phyloP scores from a whole-genome alignment of 331 rosid genomes.

The Rosa hybrid region DNA sequence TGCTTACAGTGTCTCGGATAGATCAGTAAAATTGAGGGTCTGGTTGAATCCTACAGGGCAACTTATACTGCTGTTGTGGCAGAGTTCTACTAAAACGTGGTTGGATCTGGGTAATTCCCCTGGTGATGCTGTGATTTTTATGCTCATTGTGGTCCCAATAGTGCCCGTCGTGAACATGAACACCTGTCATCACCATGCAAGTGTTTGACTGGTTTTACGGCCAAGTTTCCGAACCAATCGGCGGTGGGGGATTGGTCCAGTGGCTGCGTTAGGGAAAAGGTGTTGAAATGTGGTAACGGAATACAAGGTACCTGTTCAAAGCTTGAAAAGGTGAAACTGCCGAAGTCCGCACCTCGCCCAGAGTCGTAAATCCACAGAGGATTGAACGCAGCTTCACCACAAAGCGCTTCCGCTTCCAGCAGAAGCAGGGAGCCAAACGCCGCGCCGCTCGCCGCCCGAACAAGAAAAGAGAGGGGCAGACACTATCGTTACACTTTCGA shows the following conservation, averaged over 20 bases:
- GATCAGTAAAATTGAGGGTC: background rate
- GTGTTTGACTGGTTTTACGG: slow-evolving; percentile 48
- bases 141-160: background rate
- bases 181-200: slow-evolving; percentile 31
- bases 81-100: background rate
- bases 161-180: slow-evolving; percentile 25
- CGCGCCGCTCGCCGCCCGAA: too few species aligned
- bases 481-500: too few species aligned
- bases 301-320: background rate
- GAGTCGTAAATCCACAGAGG: too few species aligned
- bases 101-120: fast-evolving
- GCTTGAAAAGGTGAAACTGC: background rate
- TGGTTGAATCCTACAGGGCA: background rate
- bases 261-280: slow-evolving; percentile 48
- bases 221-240: slow-evolving; percentile 32
- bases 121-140: background rate
- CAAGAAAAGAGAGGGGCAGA: too few species aligned
- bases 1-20: background rate
- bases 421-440: too few species aligned
- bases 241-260: slow-evolving; percentile 34
- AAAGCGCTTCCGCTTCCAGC: too few species aligned
- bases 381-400: too few species aligned
- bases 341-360: too few species aligned
- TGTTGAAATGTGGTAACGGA: slow-evolving; percentile 27
- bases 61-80: background rate